A percentile compares a stretch with the other conserved stretches of the same genome.
Conservation (phyloP, 805 yeast species). For the Komagataella pastoris region DNA sequence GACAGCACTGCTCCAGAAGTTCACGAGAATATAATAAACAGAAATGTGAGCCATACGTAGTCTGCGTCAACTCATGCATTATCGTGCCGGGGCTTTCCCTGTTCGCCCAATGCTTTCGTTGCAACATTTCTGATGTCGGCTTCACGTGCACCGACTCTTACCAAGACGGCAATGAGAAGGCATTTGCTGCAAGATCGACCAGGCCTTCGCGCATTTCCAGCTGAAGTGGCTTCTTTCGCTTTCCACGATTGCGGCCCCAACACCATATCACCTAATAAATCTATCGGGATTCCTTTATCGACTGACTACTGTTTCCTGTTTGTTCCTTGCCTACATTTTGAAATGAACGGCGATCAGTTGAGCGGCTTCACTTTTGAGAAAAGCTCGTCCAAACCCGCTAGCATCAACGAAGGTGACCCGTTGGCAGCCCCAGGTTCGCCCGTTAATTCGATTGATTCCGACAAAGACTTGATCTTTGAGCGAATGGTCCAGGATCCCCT, state of each 20-base stretch:
- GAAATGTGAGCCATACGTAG: not conserved
- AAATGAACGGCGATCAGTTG: not conserved
- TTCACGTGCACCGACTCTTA: not conserved
- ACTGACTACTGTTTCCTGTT: not conserved
- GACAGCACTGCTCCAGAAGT: not conserved
- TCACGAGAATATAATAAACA: not conserved
- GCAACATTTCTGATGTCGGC: not conserved
- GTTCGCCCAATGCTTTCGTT: too few species aligned
- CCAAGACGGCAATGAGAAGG: too few species aligned
- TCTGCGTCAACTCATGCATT: not conserved
- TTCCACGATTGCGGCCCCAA: not conserved
- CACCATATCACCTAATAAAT: not conserved
- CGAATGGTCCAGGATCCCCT: conserved; percentile 51
- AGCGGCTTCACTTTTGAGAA: not conserved
- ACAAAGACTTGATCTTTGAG: conserved; percentile 43
- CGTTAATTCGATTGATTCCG: not conserved
- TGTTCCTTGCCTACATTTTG: not conserved
- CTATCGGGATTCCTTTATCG: not conserved
- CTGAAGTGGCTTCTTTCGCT: not conserved
- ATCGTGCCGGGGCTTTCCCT: not conserved
- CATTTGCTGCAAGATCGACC: not conserved
- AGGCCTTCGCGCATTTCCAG: not conserved
- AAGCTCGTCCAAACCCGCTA: not conserved
- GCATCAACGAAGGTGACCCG: not conserved
- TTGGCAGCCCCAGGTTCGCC: not conserved